Base-by-base conservation (phyloP, 2,329 filamentous ascomycete species). In the Neofusicoccum parvum region DNA sequence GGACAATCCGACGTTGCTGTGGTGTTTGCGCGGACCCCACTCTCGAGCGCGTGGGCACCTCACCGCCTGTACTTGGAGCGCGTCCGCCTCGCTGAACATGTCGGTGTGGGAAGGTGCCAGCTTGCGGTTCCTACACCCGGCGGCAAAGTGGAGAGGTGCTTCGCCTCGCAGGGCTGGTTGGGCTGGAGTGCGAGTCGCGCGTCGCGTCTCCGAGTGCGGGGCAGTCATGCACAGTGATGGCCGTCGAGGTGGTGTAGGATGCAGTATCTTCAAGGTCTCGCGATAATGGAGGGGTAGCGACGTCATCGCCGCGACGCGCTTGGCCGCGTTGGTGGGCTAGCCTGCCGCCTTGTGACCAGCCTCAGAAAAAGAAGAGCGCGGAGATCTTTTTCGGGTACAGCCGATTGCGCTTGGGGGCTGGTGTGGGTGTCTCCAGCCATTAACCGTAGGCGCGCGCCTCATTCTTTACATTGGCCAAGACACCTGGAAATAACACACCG, bases 331-430 rank as follows among this genome's bases (percentile, higher is more conserved):
- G 59, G 46, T 36, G 32, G n/a, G 23, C 37, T 51, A 43, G 46
- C 37, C 36, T 34, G 59, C 46, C 36, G 45, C 48, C 59, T 62
- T 62, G 46, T 62, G 59, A 62, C 59, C 59, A 64, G 56, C 56
- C 56, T 60, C 43, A 60, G 32, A 39, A 48, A 45, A 60, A 58
- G 51, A 49, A 48, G 23, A 46, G 51, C 49, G 51, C 58, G 62
- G 62, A 58, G 62, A 65, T 49, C 32, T 32, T 20, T 32, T 39
- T 65, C 62, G 62, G 62, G 62, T 65, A 56, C 51, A 65, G 62
- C 62, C 62, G 62, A 65, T 27, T 64, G 15, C 27, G 9, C 60
- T 54, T 46, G 62, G 60, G 60, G 60, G 20, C 34, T 63, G 46
- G 48, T 32, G 46, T 54, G 49, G 41, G 49, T 48, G 37, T 46